Conservation (phyloP, 306 rosid genomes). For the Abrus pulchellus region DNA sequence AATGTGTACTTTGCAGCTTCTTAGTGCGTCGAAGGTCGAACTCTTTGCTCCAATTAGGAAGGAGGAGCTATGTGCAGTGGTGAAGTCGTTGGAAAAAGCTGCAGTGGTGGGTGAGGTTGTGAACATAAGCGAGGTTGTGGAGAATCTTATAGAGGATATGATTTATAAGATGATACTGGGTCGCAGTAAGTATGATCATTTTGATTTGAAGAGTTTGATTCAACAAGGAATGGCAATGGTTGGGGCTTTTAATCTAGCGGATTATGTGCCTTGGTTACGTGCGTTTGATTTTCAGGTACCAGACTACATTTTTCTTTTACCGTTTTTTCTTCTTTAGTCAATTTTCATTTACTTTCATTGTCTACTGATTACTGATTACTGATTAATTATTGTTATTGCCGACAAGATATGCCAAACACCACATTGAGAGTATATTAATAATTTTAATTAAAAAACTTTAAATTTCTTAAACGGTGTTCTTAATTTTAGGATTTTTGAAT, state of each 20-base stretch:
- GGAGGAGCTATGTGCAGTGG: not conserved
- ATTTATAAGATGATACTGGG: conserved; percentile 45
- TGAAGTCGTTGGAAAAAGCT: conserved; percentile 24
- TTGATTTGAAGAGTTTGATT: conserved; percentile 38
- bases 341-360: not conserved
- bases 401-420: too few species aligned
- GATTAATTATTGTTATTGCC: too few species aligned
- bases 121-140: conserved; percentile 34
- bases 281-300: conserved; percentile 46
- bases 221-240: not conserved
- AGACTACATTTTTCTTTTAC: not conserved
- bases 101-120: conserved; percentile 38
- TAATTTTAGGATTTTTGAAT: too few species aligned
- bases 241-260: conserved; percentile 47
- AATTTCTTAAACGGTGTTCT: too few species aligned
- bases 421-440: too few species aligned
- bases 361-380: too few species aligned
- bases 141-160: conserved; percentile 14
- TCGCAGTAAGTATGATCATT: not conserved
- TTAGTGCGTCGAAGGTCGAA: conserved; percentile 42
- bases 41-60: conserved; percentile 30
- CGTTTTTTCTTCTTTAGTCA: too few species aligned
- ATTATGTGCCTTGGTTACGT: conserved; percentile 46
- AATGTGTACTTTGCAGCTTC: conserved; percentile 42
- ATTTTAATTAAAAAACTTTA: too few species aligned